These are phyloP conservation scores for Pythium plurisporium DNA, from an alignment of 352 stramenopile species.

Conservation along the genomic window DNA sequence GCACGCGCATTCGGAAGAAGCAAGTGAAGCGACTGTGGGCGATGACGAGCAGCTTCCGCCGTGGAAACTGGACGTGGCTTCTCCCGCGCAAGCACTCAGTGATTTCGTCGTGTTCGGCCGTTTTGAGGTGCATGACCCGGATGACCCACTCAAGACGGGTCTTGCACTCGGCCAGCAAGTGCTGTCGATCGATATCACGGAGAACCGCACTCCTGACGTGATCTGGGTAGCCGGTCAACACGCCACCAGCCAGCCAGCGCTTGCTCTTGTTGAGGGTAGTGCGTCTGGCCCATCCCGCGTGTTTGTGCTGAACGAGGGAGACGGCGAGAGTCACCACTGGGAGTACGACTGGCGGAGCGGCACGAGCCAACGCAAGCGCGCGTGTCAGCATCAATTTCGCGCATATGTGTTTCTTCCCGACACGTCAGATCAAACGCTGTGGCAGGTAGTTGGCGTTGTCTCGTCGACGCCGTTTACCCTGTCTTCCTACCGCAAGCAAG, in stretches of 20 bases:
- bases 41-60: slow-evolving; percentile 17
- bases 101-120: slow-evolving; percentile 28
- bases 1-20: too few relatives aligned
- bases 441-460: slow-evolving; percentile 26
- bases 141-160: slow-evolving; percentile 10
- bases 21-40: neutral
- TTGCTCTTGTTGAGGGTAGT: neutral
- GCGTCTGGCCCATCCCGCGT: slow-evolving; percentile 7
- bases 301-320: slow-evolving; percentile 20
- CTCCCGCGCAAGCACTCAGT: neutral
- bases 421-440: slow-evolving; percentile 5
- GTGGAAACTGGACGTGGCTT: slow-evolving; percentile 11
- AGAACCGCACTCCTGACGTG: slow-evolving; percentile 12
- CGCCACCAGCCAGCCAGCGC: neutral
- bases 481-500: slow-evolving; percentile 31
- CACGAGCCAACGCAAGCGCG: slow-evolving; percentile 40
- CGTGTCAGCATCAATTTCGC: slow-evolving; percentile 35
- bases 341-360: slow-evolving; percentile 59
- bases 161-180: slow-evolving; percentile 23
- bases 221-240: slow-evolving; percentile 22
- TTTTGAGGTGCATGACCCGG: slow-evolving; percentile 33
- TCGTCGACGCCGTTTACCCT: slow-evolving; percentile 38
- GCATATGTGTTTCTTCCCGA: slow-evolving; percentile 32
- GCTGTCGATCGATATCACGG: slow-evolving; percentile 5
- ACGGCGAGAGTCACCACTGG: slow-evolving; percentile 42